Conservation (phyloP, 768 basidiomycete species). For the Lactarius hatsudake region DNA sequence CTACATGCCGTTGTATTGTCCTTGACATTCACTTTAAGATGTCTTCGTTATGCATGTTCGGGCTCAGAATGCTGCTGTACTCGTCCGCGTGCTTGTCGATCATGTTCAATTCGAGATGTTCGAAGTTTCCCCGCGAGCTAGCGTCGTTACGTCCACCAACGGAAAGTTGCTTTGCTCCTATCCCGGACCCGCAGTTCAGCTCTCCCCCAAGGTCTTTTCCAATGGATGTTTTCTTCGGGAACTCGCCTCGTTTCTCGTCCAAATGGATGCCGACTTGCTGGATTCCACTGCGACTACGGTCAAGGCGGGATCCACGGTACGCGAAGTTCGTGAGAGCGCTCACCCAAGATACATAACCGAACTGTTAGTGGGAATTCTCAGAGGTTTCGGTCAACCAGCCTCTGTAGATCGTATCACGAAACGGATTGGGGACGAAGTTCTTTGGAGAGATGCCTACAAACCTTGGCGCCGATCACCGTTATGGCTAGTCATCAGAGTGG, state of each 20-base stretch:
- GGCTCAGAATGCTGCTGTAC: conserved; percentile 11
- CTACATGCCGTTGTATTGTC: too few relatives aligned
- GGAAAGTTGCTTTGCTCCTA: conserved; percentile 34
- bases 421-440: neutral
- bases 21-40: neutral
- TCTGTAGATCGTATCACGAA: conserved; percentile 25
- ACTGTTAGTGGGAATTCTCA: neutral
- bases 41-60: conserved; percentile 11
- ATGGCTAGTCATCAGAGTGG: conserved; percentile 34
- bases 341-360: neutral
- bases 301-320: conserved; percentile 27
- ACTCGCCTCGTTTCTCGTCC: neutral
- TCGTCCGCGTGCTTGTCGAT: conserved; percentile 1
- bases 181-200: conserved; percentile 43
- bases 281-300: neutral
- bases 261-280: neutral
- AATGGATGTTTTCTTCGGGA: neutral
- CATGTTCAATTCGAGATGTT: conserved; percentile 32
- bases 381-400: conserved; percentile 36
- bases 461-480: conserved; percentile 27
- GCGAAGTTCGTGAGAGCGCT: neutral
- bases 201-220: conserved; percentile 29
- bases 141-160: conserved; percentile 36
- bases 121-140: conserved; percentile 40
- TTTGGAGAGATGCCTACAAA: conserved; percentile 17